Base-by-base conservation (phyloP, 2,329 filamentous ascomycete genomes). In the Penicillium sp. region DNA sequence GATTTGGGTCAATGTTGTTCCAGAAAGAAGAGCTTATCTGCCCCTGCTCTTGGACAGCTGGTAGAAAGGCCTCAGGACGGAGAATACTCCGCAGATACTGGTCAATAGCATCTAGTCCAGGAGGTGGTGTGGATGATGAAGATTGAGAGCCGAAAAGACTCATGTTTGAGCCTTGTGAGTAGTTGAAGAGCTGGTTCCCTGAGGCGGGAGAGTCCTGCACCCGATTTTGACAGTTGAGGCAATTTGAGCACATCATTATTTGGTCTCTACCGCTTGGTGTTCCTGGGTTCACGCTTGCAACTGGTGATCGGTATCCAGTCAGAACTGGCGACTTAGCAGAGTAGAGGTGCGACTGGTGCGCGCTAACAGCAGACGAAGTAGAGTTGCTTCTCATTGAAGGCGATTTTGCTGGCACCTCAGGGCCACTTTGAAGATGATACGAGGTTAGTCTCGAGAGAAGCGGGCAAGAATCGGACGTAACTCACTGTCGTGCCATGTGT, bases 401-500 rank as follows among this genome's bases (percentile, higher is more conserved):
- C 16, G 44, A 52, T 39, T 25, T 50, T 4, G 26, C 21, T 26
- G 37, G 26, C 31, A 35, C 21, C 10, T 47, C 31, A 7, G 53
- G 29, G 4, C 53, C 57, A 39, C 57, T 59, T 59, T 21, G 19
- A 25, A 43, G 35, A 10, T 5, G 21, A 7, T 50, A 3, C 13
- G 7, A 25, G 7, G 25, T 58, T 21, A 58, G 39, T 35, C 11
- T 35, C 9, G 1, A 26, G 29, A 21, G 8, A 31, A n/a, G 14
- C 7, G n/a, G 14, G 11, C 11, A 16, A 44, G 8, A 21, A 4
- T 4, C 9, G 11, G 14, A 37, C 19, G 11, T 9, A 23, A 74
- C 77, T 64, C 68, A 81, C 79, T 81, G 79, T 70, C 77, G 75
- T 58, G 78, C 76, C 68, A 80, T 72, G 63, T 81, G 79, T 27